Percentiles rank a stretch among this genome's conserved stretches.
Evolutionary conservation across 2,329 filamentous ascomycete genomes (phyloP).

Genomic region (Huntiella abstrusa): DNA sequence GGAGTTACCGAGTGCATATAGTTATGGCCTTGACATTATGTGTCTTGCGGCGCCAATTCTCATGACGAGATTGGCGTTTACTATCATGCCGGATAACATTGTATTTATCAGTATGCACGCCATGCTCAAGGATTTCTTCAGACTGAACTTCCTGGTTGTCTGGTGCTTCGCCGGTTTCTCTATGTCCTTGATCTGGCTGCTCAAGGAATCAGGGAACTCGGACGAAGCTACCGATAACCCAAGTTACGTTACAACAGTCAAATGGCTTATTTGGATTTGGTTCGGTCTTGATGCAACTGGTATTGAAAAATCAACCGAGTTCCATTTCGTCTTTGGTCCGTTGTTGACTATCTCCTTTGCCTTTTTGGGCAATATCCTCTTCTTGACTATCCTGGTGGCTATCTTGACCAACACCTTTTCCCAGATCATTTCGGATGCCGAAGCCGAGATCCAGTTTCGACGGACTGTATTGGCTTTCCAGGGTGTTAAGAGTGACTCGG

Average conservation of each 20-base stretch:
- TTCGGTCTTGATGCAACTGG: constrained; percentile 50
- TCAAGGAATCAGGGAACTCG: constrained; percentile 13
- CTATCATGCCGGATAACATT: constrained; percentile 55
- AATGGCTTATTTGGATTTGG: constrained; percentile 70
- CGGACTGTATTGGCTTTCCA: constrained; percentile 55
- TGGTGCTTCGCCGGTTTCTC: constrained; percentile 57
- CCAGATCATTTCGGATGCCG: constrained; percentile 48
- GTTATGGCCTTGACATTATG: constrained; percentile 44
- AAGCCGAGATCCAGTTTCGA: constrained; percentile 52
- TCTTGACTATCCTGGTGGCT: constrained; percentile 55
- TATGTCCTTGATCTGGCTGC: constrained; percentile 49
- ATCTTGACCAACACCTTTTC: constrained; percentile 57
- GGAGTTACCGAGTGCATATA: constrained; percentile 22
- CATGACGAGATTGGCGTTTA: constrained; percentile 52
- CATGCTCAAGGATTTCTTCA: constrained; percentile 56
- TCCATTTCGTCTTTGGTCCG: constrained; percentile 49
- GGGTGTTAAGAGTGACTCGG: constrained; percentile 52
- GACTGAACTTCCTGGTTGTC: constrained; percentile 44
- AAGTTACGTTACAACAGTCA: constrained; percentile 38
- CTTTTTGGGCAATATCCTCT: constrained; percentile 56
- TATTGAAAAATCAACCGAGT: constrained; percentile 32
- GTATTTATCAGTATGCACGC: constrained; percentile 54
- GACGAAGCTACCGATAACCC: constrained; percentile 16
- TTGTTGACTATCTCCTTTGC: constrained; percentile 53
- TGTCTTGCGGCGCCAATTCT: constrained; percentile 50